A percentile compares a stretch with the other conserved stretches of the same genome.
These are phyloP conservation scores for Trichomonascus vanleenenianus DNA, from an alignment of 805 yeast genomes.

Conservation along the genomic window DNA sequence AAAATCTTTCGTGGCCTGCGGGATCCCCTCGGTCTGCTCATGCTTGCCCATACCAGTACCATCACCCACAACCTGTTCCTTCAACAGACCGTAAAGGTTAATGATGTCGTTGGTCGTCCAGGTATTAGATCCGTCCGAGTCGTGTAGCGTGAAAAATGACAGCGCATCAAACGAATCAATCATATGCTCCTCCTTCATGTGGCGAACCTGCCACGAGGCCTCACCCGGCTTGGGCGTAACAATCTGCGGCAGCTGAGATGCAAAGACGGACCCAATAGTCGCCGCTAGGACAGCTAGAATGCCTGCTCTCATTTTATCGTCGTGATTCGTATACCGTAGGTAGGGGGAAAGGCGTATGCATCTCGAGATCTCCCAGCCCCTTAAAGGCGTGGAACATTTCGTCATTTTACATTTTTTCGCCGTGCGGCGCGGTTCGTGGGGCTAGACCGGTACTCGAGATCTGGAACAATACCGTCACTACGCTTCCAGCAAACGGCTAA, in stretches of 20 bases:
- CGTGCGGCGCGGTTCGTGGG: no score
- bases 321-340: no score
- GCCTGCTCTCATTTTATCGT: not conserved
- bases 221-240: constrained; percentile 4
- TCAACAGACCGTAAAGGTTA: constrained; percentile 69
- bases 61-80: constrained; percentile 69
- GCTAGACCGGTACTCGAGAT: no score
- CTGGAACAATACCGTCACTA: no score
- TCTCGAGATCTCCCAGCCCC: no score
- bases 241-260: not conserved
- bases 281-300: not conserved
- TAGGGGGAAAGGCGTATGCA: not conserved
- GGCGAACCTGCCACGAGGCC: constrained; percentile 39
- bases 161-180: constrained; percentile 65
- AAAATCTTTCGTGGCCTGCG: constrained; percentile 43
- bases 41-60: constrained; percentile 88
- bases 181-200: constrained; percentile 85
- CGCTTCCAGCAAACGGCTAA: no score
- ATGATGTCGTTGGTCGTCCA: constrained; percentile 66
- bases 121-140: constrained; percentile 41
- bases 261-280: not conserved
- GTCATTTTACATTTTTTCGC: no score
- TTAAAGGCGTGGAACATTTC: no score
- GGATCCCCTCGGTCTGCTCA: constrained; percentile 52
- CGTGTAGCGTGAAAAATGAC: constrained; percentile 76